Conservation (phyloP, 2,329 filamentous ascomycete genomes). For the Macrophomina pseudophaseolina region DNA sequence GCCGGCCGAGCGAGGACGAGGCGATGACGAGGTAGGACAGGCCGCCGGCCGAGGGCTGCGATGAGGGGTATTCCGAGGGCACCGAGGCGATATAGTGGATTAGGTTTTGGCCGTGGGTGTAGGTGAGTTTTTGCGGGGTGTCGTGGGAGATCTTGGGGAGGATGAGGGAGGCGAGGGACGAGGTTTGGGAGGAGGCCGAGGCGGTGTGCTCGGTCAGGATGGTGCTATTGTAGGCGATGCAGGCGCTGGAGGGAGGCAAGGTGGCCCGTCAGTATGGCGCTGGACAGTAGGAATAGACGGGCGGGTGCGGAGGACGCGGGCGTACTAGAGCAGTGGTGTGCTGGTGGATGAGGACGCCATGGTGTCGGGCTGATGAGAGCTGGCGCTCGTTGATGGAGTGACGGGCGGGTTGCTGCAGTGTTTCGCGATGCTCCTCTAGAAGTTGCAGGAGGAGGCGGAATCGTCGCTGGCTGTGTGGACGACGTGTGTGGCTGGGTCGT, state of each 20-base stretch:
- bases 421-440: neutral
- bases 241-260: slow-evolving; percentile 65
- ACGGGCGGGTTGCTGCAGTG: neutral
- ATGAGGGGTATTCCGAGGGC: slow-evolving; percentile 65
- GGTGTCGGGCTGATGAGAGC: slow-evolving; percentile 25
- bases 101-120: slow-evolving; percentile 88
- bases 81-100: slow-evolving; percentile 95
- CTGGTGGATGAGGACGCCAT: slow-evolving; percentile 48
- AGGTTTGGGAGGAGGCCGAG: slow-evolving; percentile 80
- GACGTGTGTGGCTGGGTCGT: slow-evolving; percentile 8
- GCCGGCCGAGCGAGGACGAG: slow-evolving; percentile 77
- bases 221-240: slow-evolving; percentile 90
- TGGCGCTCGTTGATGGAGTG: neutral
- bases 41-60: slow-evolving; percentile 69
- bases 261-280: slow-evolving; percentile 28
- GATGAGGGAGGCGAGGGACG: slow-evolving; percentile 88
- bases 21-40: slow-evolving; percentile 93
- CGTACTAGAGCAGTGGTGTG: slow-evolving; percentile 46
- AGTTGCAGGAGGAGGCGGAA: neutral
- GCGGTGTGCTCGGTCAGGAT: slow-evolving; percentile 93
- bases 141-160: slow-evolving; percentile 91
- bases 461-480: neutral
- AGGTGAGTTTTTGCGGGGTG: slow-evolving; percentile 84
- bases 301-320: neutral
- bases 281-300: neutral